Percentiles rank a stretch among this genome's conserved stretches.
Conservation (phyloP, 164 flowering plant species). For the Vitis cinerea region DNA sequence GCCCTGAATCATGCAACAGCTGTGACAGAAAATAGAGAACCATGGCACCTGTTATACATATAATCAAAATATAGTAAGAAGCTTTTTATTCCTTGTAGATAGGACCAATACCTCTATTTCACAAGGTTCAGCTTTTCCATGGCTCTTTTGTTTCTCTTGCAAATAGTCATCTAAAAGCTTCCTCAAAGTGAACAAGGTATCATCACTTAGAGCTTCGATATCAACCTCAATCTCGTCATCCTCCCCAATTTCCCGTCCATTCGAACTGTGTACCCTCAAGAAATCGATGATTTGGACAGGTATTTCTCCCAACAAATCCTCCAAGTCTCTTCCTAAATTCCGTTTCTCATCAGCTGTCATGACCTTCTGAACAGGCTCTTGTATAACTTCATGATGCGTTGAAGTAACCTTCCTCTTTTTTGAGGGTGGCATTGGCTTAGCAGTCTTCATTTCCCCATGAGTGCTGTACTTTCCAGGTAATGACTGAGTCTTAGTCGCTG, state of each 20-base stretch:
- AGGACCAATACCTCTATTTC: slow-evolving; percentile 66
- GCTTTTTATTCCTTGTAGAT: neutral
- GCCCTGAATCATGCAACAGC: slow-evolving; percentile 67
- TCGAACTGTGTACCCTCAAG: slow-evolving; percentile 50
- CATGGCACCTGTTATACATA: neutral
- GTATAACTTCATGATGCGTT: slow-evolving; percentile 20
- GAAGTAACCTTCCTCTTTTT: slow-evolving; percentile 55
- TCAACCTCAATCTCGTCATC: slow-evolving; percentile 93
- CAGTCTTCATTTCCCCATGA: slow-evolving; percentile 27
- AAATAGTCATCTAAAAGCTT: slow-evolving; percentile 73
- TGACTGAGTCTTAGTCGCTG: slow-evolving; percentile 12
- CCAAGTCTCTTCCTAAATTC: slow-evolving; percentile 54
- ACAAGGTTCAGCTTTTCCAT: slow-evolving; percentile 51
- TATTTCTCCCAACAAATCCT: slow-evolving; percentile 48
- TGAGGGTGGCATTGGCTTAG: slow-evolving; percentile 30
- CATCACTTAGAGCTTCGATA: slow-evolving; percentile 65
- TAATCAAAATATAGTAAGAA: neutral
- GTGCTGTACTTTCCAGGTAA: slow-evolving; percentile 22
- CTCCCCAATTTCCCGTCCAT: slow-evolving; percentile 44
- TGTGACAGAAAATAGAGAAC: slow-evolving; percentile 26
- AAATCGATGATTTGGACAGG: slow-evolving; percentile 67
- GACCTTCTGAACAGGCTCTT: slow-evolving; percentile 33
- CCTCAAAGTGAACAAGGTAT: slow-evolving; percentile 52
- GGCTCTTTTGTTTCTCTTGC: slow-evolving; percentile 37
- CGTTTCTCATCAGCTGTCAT: slow-evolving; percentile 69